Base-by-base conservation (phyloP, 2,329 filamentous ascomycete species). In the Orbilia ellipsospora region DNA sequence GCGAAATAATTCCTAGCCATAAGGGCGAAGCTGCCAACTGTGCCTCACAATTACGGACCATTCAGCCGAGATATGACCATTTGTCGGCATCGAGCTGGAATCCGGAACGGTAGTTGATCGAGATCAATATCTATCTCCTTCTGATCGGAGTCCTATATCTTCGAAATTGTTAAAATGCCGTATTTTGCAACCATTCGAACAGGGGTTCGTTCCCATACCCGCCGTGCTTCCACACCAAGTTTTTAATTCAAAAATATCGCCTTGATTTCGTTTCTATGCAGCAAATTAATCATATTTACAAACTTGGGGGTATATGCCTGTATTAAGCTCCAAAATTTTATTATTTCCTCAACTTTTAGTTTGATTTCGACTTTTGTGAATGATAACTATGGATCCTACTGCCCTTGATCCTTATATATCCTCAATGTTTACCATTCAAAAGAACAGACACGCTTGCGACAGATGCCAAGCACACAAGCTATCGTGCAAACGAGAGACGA, bases 391-490 rank as follows among this genome's bases (percentile, higher is more conserved):
- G 26, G 52, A 56, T 31, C 10, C 36, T 18, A 40, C 52, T 1
- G 6, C 16, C 3, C 15, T 28, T 36, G 52, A 56, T 3, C 26
- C 28, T 56, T 40, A 28, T 6, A 56, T n/a, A 15, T 16, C 52
- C 26, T n/a, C 55, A 8, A 52, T 64, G 48, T 55, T 55, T 54
- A 26, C 31, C 5, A 50, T 64, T 18, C 61, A 64, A 23, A 54
- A 55, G 31, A 69, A 79, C 76, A 83, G 84, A 67, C 84, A 83
- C 68, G 84, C 84, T 67, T 85, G 84, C 79, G 84, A 85, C 78
- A 82, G 83, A 75, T 85, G 84, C 78, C 84, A 85, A 77, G 79
- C 79, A 16, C 84, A 85, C 78, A 85, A 85, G 79, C 81, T 85
- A 70, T 83, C 82, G 77, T 85, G 84, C 80, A 85, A 83, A 78